Evolutionary conservation across 192 early-diverging fungal genomes (phyloP).

Genomic region (Coemansia pectinata): DNA sequence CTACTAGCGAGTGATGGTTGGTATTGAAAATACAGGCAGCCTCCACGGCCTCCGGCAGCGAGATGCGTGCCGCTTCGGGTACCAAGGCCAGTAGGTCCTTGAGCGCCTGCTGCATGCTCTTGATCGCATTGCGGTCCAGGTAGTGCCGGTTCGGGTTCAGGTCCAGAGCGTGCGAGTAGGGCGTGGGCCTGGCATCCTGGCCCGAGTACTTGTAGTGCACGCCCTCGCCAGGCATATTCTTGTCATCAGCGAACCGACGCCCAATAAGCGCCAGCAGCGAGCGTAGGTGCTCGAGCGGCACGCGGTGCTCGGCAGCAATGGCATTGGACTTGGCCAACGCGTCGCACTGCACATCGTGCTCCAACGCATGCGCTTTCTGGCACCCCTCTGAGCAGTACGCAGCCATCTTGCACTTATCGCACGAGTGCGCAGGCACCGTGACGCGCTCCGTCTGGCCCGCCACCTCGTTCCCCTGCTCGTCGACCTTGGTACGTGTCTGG

Average conservation of each 20-base stretch:
- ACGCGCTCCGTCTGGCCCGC: slow-evolving; percentile 30
- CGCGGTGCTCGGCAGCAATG: slow-evolving; percentile 20
- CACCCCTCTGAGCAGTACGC: slow-evolving; percentile 63
- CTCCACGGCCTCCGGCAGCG: slow-evolving; percentile 55
- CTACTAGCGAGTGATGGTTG: slow-evolving; percentile 61
- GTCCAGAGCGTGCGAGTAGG: slow-evolving; percentile 32
- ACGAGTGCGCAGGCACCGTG: slow-evolving; percentile 29
- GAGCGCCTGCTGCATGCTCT: slow-evolving; percentile 38
- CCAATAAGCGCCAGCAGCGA: slow-evolving; percentile 47
- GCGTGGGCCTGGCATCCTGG: slow-evolving; percentile 17
- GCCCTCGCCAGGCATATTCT: neutral
- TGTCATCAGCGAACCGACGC: slow-evolving; percentile 28
- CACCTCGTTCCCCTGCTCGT: slow-evolving; percentile 39
- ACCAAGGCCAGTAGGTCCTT: slow-evolving; percentile 49
- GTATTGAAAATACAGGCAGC: slow-evolving; percentile 65
- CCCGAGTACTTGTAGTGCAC: slow-evolving; percentile 14
- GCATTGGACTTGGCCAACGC: slow-evolving; percentile 43
- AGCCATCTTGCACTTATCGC: slow-evolving; percentile 53
- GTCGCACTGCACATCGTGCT: slow-evolving; percentile 51
- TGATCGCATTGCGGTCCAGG: slow-evolving; percentile 41
- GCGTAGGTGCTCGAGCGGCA: slow-evolving; percentile 33
- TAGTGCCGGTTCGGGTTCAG: slow-evolving; percentile 56
- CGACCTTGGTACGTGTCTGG: slow-evolving; percentile 48
- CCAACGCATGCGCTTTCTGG: slow-evolving; percentile 31
- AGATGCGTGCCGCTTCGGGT: slow-evolving; percentile 30